phyloP scores from a whole-genome alignment of 768 basidiomycete species.

The Terana coerulea region DNA sequence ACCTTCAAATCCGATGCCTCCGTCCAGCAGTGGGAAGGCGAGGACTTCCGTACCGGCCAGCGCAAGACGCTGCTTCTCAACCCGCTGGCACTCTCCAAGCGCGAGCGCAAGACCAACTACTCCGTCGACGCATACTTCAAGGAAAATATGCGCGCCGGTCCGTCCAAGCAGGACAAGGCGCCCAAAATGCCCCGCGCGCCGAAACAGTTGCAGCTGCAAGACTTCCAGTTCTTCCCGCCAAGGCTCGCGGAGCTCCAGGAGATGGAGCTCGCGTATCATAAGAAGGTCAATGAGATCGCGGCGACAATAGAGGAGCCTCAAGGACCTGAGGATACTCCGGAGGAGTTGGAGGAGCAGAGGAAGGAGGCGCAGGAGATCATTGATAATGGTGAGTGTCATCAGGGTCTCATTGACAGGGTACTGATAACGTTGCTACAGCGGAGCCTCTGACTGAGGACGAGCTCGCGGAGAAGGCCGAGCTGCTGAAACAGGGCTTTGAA shows the following conservation, averaged over 20 bases:
- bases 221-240: conserved; percentile 95
- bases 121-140: conserved; percentile 96
- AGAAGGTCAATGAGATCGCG: conserved; percentile 66
- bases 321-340: conserved; percentile 73
- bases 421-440: conserved; percentile 40
- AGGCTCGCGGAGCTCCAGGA: conserved; percentile 80
- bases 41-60: conserved; percentile 78
- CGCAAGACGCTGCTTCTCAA: conserved; percentile 72
- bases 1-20: conserved; percentile 95
- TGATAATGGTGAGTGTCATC: conserved; percentile 59
- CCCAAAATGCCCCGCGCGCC: conserved; percentile 83
- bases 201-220: conserved; percentile 87
- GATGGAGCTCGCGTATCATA: conserved; percentile 77
- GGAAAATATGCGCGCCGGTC: conserved; percentile 78
- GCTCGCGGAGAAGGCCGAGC: conserved; percentile 71
- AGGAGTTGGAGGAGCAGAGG: conserved; percentile 81
- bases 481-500: conserved; percentile 75
- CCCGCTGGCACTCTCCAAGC: conserved; percentile 84
- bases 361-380: conserved; percentile 80
- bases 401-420: not conserved
- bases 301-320: conserved; percentile 62
- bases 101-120: conserved; percentile 91
- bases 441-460: conserved; percentile 92
- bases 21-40: conserved; percentile 93
- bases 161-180: conserved; percentile 75